Conservation (phyloP, 352 stramenopile genomes). For the Globisporangium apiculatum region DNA sequence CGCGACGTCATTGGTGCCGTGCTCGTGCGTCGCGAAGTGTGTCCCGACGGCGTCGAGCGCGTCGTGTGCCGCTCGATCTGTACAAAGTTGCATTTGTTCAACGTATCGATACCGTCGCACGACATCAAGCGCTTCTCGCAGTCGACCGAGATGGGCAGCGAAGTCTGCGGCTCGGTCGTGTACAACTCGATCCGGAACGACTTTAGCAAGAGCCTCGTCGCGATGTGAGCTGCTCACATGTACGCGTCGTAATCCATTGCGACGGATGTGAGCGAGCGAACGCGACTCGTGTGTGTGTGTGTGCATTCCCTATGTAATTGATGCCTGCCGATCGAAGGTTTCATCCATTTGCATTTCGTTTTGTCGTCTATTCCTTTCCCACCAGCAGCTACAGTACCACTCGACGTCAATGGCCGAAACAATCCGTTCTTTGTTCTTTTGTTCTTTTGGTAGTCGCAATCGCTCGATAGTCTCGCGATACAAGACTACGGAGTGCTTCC, state of each 20-base stretch:
- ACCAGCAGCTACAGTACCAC: too few relatives aligned
- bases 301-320: background rate
- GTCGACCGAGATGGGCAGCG: conserved; percentile 17
- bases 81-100: conserved; percentile 47
- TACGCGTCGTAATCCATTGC: background rate
- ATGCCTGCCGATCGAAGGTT: background rate
- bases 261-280: background rate
- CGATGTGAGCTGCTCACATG: background rate
- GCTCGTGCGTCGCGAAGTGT: conserved; percentile 32
- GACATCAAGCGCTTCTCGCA: conserved; percentile 21
- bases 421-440: too few relatives aligned
- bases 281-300: background rate
- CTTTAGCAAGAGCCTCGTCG: conserved; percentile 1
- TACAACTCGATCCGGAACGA: conserved; percentile 38
- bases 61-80: conserved; percentile 51
- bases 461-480: too few relatives aligned
- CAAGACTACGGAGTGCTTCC: too few relatives aligned
- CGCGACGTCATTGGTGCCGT: conserved; percentile 26
- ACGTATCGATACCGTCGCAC: conserved; percentile 4
- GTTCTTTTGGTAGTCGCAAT: too few relatives aligned
- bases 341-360: background rate
- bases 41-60: conserved; percentile 35
- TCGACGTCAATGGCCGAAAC: too few relatives aligned
- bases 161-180: conserved; percentile 30
- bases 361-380: too few relatives aligned